Percentiles rank a stretch among this genome's conserved stretches.
Evolutionary conservation across 768 basidiomycete species (phyloP).

Genomic region (Xanthoconium stramineum): DNA sequence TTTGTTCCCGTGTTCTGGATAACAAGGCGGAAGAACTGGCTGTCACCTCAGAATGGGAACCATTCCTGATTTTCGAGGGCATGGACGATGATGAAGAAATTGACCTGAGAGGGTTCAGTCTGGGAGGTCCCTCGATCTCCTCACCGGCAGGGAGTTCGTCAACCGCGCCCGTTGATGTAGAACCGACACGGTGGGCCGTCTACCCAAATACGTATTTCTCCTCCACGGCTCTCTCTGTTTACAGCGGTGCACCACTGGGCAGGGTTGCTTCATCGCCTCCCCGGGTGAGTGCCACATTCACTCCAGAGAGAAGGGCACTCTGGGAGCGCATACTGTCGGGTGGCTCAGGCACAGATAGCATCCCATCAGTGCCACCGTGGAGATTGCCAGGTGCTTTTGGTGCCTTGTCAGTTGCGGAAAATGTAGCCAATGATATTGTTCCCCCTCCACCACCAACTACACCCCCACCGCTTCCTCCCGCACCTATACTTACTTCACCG

Average conservation of each 20-base stretch:
- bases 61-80: constrained; percentile 38
- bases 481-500: neutral
- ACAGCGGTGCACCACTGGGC: constrained; percentile 40
- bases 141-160: neutral
- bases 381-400: constrained; percentile 17
- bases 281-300: constrained; percentile 32
- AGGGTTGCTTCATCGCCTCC: constrained; percentile 21
- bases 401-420: constrained; percentile 1
- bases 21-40: constrained; percentile 16
- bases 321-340: constrained; percentile 39
- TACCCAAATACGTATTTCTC: constrained; percentile 63
- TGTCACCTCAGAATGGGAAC: constrained; percentile 14
- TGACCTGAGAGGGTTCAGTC: constrained; percentile 14
- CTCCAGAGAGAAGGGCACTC: constrained; percentile 36
- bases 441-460: constrained; percentile 32
- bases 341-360: neutral
- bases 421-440: constrained; percentile 16
- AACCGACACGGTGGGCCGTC: constrained; percentile 51
- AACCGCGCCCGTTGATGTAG: neutral
- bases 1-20: constrained; percentile 46
- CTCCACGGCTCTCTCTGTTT: constrained; percentile 50
- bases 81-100: constrained; percentile 37
- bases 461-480: constrained; percentile 33
- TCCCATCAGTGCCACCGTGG: constrained; percentile 18
- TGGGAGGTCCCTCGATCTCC: constrained; percentile 1